Conservation (phyloP, 306 rosid genomes). For the Argentina anserina region DNA sequence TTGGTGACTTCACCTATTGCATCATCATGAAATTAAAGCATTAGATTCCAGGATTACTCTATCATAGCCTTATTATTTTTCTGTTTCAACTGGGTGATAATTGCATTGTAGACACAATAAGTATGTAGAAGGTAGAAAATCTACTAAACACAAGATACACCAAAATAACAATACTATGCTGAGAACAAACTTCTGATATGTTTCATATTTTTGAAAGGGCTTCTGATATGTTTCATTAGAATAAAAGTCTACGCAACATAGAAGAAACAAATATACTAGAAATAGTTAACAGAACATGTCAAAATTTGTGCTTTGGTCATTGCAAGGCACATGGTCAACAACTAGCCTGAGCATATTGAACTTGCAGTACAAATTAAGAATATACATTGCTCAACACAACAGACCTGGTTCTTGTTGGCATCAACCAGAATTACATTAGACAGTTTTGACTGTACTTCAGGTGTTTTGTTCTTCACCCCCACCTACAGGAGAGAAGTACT, state of each 20-base stretch:
- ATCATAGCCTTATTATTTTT: no score
- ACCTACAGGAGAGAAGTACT: conserved; percentile 46
- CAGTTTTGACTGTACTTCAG: conserved; percentile 80
- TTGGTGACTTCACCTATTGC: conserved; percentile 70
- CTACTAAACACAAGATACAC: background rate
- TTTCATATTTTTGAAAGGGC: no score
- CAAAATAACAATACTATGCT: background rate
- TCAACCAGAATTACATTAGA: conserved; percentile 67
- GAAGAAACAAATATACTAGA: background rate
- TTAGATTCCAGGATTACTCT: conserved; percentile 14
- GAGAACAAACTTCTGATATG: background rate
- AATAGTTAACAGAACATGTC: background rate
- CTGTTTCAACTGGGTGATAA: background rate
- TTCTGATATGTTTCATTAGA: background rate
- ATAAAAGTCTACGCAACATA: background rate
- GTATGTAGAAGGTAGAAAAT: background rate
- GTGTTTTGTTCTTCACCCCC: conserved; percentile 78
- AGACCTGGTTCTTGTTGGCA: conserved; percentile 85
- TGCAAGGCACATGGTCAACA: background rate
- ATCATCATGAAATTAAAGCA: conserved; percentile 22
- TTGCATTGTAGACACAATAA: background rate
- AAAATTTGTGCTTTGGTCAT: background rate
- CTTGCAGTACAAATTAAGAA: conserved; percentile 1
- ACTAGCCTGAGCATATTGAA: background rate
- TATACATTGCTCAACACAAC: background rate